Evolutionary conservation across 177 flowering plant genomes (phyloP).

Genomic region (Vitis hybrid): DNA sequence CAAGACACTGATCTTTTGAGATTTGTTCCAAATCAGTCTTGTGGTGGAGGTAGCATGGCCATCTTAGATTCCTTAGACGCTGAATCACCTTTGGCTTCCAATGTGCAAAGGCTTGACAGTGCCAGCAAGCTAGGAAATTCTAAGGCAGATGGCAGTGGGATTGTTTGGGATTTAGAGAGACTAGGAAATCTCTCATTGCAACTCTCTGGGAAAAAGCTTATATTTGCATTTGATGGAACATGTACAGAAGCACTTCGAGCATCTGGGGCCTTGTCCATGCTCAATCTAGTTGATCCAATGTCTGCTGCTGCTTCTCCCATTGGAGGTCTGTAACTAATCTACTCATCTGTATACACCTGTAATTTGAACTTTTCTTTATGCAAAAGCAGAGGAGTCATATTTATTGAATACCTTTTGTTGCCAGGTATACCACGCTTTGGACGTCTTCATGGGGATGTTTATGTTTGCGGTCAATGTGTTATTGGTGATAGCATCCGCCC

Average conservation of each 20-base stretch:
- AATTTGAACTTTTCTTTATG: background rate
- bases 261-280: conserved; percentile 72
- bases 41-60: conserved; percentile 99
- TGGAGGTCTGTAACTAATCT: conserved; percentile 66
- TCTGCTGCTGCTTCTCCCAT: conserved; percentile 99
- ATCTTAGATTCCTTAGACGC: conserved; percentile 88
- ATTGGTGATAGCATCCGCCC: conserved; percentile 88
- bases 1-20: conserved; percentile 88
- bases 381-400: background rate
- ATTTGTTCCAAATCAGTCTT: conserved; percentile 96
- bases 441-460: conserved; percentile 88
- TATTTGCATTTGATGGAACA: conserved; percentile 99
- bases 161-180: conserved; percentile 95
- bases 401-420: conserved; percentile 5
- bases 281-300: conserved; percentile 95
- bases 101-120: conserved; percentile 60
- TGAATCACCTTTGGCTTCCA: conserved; percentile 61
- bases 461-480: conserved; percentile 76
- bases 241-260: conserved; percentile 70
- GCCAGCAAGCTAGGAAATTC: conserved; percentile 51
- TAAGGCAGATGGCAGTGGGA: conserved; percentile 89
- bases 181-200: conserved; percentile 79
- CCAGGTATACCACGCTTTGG: conserved; percentile 99
- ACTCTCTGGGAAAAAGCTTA: conserved; percentile 90
- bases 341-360: background rate